phyloP scores from a whole-genome alignment of 768 basidiomycete species.

The Hortiboletus campestris region DNA sequence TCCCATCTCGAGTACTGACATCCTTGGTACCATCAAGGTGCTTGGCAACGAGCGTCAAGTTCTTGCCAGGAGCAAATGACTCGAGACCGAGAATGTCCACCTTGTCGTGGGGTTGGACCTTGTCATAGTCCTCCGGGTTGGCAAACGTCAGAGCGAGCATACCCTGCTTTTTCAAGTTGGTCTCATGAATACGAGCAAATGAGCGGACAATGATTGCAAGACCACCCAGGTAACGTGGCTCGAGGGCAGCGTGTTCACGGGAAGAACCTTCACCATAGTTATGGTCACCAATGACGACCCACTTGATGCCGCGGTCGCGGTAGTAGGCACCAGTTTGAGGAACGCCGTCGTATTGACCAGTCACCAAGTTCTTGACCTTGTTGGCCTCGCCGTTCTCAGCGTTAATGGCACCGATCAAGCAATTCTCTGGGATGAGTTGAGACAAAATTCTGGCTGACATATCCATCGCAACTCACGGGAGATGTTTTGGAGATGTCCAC shows the following conservation, averaged over 20 bases:
- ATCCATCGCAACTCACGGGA: slow-evolving; percentile 57
- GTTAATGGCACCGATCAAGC: slow-evolving; percentile 97
- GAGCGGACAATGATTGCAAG: slow-evolving; percentile 94
- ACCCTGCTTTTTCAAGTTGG: slow-evolving; percentile 99
- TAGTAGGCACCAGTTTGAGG: slow-evolving; percentile 86
- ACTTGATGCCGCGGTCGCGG: slow-evolving; percentile 86
- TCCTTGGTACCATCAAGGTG: slow-evolving; percentile 80
- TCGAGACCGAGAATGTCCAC: slow-evolving; percentile 89
- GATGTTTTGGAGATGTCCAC: slow-evolving; percentile 98
- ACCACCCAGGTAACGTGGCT: slow-evolving; percentile 93
- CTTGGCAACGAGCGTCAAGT: slow-evolving; percentile 78
- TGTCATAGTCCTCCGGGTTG: slow-evolving; percentile 93
- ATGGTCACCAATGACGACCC: slow-evolving; percentile 95
- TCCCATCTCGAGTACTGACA: slow-evolving; percentile 33
- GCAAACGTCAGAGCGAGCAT: slow-evolving; percentile 96
- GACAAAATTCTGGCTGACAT: neutral
- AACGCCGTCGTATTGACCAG: slow-evolving; percentile 82
- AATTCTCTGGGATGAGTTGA: slow-evolving; percentile 65
- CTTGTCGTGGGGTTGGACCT: slow-evolving; percentile 81
- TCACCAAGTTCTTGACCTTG: slow-evolving; percentile 88
- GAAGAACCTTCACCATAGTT: slow-evolving; percentile 99
- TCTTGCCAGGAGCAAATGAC: slow-evolving; percentile 87
- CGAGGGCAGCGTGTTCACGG: slow-evolving; percentile 96
- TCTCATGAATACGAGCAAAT: slow-evolving; percentile 97
- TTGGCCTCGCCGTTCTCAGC: slow-evolving; percentile 94